Evolutionary conservation across 495 filamentous ascomycete genomes (phyloP).

Genomic region (Penicillium paxilli): DNA sequence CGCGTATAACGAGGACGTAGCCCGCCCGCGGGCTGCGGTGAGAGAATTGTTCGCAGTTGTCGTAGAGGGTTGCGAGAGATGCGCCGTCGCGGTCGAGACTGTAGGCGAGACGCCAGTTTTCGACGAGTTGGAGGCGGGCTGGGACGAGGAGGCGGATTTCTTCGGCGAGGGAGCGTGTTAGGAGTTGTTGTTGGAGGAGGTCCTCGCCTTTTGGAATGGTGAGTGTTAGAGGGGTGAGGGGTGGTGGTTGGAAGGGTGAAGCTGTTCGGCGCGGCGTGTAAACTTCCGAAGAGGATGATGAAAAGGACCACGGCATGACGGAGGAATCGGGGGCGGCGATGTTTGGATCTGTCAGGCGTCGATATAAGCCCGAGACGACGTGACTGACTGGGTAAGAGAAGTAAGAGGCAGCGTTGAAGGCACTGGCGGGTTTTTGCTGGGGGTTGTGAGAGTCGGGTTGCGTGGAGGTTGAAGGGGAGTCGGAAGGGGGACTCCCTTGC

Average conservation of each 20-base stretch:
- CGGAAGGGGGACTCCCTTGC: slow-evolving; percentile 20
- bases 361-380: slow-evolving; percentile 53
- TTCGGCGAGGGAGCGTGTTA: slow-evolving; percentile 77
- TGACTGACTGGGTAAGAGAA: slow-evolving; percentile 57
- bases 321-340: slow-evolving; percentile 24
- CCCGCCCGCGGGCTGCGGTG: slow-evolving; percentile 70
- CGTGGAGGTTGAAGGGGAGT: slow-evolving; percentile 28
- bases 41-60: slow-evolving; percentile 60
- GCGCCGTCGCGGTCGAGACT: slow-evolving; percentile 92
- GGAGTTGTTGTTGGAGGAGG: slow-evolving; percentile 49
- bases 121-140: slow-evolving; percentile 77
- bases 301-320: slow-evolving; percentile 25
- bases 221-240: slow-evolving; percentile 56
- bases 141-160: slow-evolving; percentile 92
- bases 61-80: slow-evolving; percentile 82
- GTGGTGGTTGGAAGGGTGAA: slow-evolving; percentile 62
- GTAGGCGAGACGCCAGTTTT: slow-evolving; percentile 84
- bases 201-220: slow-evolving; percentile 30
- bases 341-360: slow-evolving; percentile 50
- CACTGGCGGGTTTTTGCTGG: slow-evolving; percentile 21
- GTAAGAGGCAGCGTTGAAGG: slow-evolving; percentile 45
- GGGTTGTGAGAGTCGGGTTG: slow-evolving; percentile 35
- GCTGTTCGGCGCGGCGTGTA: slow-evolving; percentile 54
- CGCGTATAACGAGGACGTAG: slow-evolving; percentile 84
- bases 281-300: slow-evolving; percentile 28